Evolutionary conservation across 768 basidiomycete species (phyloP).

Genomic region (Pleurotus ostreatus): DNA sequence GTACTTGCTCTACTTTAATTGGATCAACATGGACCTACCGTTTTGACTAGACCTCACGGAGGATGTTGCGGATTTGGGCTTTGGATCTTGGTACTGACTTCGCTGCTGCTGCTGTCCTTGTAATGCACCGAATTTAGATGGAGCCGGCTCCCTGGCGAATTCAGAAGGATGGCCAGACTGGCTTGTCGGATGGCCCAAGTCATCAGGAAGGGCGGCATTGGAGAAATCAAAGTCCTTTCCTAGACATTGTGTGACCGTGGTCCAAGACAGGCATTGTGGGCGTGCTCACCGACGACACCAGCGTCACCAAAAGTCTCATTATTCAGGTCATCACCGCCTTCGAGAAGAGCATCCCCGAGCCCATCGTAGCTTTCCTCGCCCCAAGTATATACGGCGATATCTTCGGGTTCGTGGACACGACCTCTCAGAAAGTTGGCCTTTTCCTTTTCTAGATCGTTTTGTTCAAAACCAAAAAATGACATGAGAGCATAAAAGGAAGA

Average conservation of each 20-base stretch:
- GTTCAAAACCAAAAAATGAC: conserved; percentile 83
- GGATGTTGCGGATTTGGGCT: conserved; percentile 13
- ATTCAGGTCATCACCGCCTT: conserved; percentile 90
- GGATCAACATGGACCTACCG: conserved; percentile 16
- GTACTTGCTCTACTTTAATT: conserved; percentile 11
- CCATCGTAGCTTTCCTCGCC: conserved; percentile 89
- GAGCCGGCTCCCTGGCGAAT: conserved; percentile 18
- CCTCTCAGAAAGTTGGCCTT: conserved; percentile 51
- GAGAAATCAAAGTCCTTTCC: conserved; percentile 93
- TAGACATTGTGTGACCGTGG: conserved; percentile 23
- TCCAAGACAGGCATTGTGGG: conserved; percentile 1
- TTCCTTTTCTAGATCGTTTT: conserved; percentile 59
- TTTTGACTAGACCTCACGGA: conserved; percentile 19
- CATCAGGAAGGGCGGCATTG: conserved; percentile 32
- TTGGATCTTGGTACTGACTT: conserved; percentile 2
- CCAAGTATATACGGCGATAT: conserved; percentile 91
- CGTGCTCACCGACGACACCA: conserved; percentile 65
- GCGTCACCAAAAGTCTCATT: conserved; percentile 91
- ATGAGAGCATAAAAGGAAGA: conserved; percentile 29
- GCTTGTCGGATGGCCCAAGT: conserved; percentile 18
- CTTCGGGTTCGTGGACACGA: conserved; percentile 57
- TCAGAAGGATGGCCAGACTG: conserved; percentile 13
- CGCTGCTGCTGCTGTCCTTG: conserved; percentile 10
- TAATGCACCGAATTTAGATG: conserved; percentile 11
- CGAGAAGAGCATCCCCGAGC: conserved; percentile 81